Evolutionary conservation across 1,139 yeast genomes (phyloP).

Genomic region (Zygoascus sp.): DNA sequence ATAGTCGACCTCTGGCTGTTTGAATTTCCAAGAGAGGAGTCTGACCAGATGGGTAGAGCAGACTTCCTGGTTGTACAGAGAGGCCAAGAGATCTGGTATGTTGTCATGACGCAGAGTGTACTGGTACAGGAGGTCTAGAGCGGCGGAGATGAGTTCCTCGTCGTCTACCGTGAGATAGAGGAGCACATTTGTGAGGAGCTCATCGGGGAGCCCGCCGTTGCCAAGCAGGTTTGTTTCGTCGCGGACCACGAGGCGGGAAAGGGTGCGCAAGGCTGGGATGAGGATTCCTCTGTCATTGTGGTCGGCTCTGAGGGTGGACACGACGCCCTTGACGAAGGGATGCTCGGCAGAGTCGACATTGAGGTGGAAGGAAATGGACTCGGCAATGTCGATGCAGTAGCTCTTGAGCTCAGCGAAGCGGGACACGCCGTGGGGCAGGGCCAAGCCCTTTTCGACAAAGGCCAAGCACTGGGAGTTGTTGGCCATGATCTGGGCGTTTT

Average conservation of each 20-base stretch:
- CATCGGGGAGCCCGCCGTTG: constrained; percentile 25
- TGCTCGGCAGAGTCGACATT: constrained; percentile 60
- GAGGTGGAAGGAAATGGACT: constrained; percentile 76
- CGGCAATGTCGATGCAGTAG: constrained; percentile 75
- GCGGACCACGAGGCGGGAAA: constrained; percentile 38
- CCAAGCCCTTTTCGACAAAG: constrained; percentile 47
- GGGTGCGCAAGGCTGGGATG: constrained; percentile 37
- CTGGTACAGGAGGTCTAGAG: constrained; percentile 64
- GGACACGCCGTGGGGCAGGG: constrained; percentile 39
- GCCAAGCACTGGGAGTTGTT: constrained; percentile 38
- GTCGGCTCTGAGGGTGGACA: constrained; percentile 20
- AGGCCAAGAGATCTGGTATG: constrained; percentile 28
- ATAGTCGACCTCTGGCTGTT: constrained; percentile 33
- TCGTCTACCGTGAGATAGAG: constrained; percentile 49
- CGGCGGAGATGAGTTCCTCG: constrained; percentile 58
- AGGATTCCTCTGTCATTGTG: constrained; percentile 37
- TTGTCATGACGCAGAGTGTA: constrained; percentile 50
- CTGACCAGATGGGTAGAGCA: constrained; percentile 51
- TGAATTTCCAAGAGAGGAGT: constrained; percentile 52
- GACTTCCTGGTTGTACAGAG: constrained; percentile 42
- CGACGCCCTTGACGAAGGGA: constrained; percentile 32
- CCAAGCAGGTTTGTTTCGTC: constrained; percentile 40
- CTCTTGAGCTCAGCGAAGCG: constrained; percentile 53
- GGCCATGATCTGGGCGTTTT: constrained; percentile 75
- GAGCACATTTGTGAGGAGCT: constrained; percentile 35